Evolutionary conservation across 129 eudicot species (phyloP).

Genomic region (Solidago caesia): DNA sequence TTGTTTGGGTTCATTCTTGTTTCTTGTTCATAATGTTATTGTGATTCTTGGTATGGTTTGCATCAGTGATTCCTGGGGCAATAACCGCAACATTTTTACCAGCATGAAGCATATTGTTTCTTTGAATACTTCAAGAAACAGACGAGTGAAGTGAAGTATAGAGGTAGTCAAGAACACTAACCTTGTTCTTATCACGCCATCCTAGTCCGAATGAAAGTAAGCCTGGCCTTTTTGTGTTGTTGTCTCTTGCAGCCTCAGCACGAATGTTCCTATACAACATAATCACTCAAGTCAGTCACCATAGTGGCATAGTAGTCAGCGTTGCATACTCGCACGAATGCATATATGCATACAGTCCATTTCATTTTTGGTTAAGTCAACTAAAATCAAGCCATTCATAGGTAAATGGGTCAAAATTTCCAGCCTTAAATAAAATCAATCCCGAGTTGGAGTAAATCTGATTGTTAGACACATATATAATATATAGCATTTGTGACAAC

Average conservation of each 20-base stretch:
- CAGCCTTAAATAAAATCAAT: no score
- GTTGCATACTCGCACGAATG: slow-evolving; percentile 15
- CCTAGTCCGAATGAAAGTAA: slow-evolving; percentile 84
- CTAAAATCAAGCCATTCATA: no score
- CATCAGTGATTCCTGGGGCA: no score
- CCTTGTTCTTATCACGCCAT: slow-evolving; percentile 94
- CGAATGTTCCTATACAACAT: slow-evolving; percentile 40
- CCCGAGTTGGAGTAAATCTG: no score
- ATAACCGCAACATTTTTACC: neutral
- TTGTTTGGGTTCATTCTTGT: no score
- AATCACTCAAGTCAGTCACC: slow-evolving; percentile 9
- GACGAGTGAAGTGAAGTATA: neutral
- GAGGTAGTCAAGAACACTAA: slow-evolving; percentile 11
- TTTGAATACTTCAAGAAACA: no score
- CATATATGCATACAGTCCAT: neutral
- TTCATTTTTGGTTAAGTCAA: no score
- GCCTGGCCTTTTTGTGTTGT: slow-evolving; percentile 48
- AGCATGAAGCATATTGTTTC: neutral
- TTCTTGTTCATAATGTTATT: no score
- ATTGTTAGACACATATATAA: no score
- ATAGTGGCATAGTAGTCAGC: neutral
- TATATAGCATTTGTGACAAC: no score
- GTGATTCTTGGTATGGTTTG: no score
- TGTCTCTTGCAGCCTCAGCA: slow-evolving; percentile 44
- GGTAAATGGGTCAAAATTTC: no score